A percentile compares a stretch with the other conserved stretches of the same genome.
Evolutionary conservation across 2,329 filamentous ascomycete species (phyloP).

Genomic region (Colletotrichum filicis): DNA sequence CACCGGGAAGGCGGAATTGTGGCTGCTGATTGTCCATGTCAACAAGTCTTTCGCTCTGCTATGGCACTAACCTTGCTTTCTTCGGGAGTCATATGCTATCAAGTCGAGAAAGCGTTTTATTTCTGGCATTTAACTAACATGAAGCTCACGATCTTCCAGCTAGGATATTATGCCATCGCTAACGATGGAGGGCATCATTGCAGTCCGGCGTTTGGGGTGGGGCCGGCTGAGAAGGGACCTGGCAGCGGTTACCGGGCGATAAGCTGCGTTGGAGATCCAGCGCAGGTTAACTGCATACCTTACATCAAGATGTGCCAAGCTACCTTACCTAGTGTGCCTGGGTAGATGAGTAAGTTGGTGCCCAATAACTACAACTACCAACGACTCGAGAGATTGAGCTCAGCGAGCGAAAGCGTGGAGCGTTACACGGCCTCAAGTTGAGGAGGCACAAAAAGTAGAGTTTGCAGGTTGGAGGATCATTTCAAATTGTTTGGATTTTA

Average conservation of each 20-base stretch:
- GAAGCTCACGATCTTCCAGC: background rate
- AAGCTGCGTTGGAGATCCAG: too few species aligned
- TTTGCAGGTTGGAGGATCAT: background rate
- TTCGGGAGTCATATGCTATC: background rate
- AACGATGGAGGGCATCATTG: background rate
- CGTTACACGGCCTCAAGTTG: background rate
- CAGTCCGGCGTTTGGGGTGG: background rate
- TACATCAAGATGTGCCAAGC: background rate
- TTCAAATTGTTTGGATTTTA: background rate
- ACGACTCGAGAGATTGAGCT: background rate
- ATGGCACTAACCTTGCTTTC: background rate
- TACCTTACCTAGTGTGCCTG: background rate
- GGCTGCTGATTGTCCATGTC: background rate
- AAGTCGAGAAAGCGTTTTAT: background rate
- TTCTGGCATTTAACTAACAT: too few species aligned
- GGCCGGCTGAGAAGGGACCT: too few species aligned
- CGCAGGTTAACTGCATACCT: background rate
- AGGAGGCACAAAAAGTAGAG: background rate
- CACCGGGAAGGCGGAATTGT: background rate
- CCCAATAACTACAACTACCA: background rate
- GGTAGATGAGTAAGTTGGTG: too few species aligned
- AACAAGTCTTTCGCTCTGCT: background rate
- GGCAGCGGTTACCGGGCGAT: too few species aligned
- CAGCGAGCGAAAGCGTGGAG: background rate
- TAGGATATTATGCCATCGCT: accelerated